Base-by-base conservation (phyloP, 768 basidiomycete species). In the Trametes cingulata region DNA sequence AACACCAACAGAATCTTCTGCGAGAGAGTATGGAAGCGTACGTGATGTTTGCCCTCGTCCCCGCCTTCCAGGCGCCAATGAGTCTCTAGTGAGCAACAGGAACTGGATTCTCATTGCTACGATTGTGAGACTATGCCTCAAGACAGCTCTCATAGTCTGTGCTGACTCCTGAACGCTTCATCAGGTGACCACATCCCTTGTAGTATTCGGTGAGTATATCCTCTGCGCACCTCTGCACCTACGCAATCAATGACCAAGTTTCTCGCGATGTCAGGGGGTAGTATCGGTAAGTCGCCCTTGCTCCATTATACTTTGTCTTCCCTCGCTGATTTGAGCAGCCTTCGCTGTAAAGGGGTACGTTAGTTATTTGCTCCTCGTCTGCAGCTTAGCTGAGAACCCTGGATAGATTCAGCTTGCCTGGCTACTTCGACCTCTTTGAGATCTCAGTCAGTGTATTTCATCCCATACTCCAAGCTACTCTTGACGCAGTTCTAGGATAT, bases 11-110 rank as follows among this genome's bases (percentile, higher is more conserved):
- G 70, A 7, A 54, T 71, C 2, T 69, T 68, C 42, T 64, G 66
- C n/a, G 61, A 68, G 29, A 45, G 70, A 37, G 58, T 71, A 2
- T 71, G 67, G 67, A 62, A 53, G 63, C 47, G 66, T 67, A 55
- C 43, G 47, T 6, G 10, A 2, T 22, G 15, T 64, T 57, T 0
- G 37, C 63, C 6, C 64, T 58, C 45, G 43, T 53, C n/a, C 53
- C 29, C 6, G 48, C 22, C 20, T 58, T 14, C 46, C 46, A 52
- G 41, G 33, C 40, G 40, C 40, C 12, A 6, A 3, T 29, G 8
- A 3, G 14, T 22, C 0, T 22, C 35, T 29, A 69, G 68, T 67
- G 52, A 67, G 69, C 61, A 54, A 66, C 12, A 51, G 46, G 20
- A 69, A 67, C 3, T 60, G 59, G 54, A 17, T 39, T n/a, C 45